These are phyloP conservation scores for Paraurostyla sp. DNA, from an alignment of 73 alveolate genomes.

Conservation along the genomic window DNA sequence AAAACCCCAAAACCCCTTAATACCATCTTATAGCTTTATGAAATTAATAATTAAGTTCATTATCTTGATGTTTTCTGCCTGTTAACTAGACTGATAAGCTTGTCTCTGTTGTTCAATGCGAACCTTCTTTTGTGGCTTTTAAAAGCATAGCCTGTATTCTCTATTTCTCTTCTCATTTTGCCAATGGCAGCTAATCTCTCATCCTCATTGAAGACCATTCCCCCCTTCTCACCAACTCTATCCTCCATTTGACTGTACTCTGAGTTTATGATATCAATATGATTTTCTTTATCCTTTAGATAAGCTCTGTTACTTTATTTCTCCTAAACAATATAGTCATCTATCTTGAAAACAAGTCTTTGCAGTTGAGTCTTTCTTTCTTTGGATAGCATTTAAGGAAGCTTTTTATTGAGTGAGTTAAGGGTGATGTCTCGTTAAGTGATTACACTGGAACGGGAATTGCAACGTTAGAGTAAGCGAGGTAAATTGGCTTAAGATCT, in stretches of 20 bases:
- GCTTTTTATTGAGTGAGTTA: slow-evolving; percentile 16
- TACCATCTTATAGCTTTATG: no score
- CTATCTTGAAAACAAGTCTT: slow-evolving; percentile 29
- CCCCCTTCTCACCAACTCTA: not conserved
- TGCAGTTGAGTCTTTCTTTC: not conserved
- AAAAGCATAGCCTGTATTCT: slow-evolving; percentile 36
- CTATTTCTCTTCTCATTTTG: slow-evolving; percentile 13
- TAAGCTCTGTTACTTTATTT: not conserved
- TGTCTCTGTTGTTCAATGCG: not conserved
- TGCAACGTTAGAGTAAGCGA: no score
- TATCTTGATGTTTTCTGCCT: not conserved
- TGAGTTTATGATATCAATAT: not conserved
- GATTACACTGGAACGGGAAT: no score
- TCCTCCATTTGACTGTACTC: not conserved
- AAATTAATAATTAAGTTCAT: no score
- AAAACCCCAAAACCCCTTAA: no score
- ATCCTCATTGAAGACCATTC: not conserved
- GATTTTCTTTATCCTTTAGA: slow-evolving; percentile 5
- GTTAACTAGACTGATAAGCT: not conserved
- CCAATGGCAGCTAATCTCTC: slow-evolving; percentile 30
- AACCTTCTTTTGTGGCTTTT: slow-evolving; percentile 33
- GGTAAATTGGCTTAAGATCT: no score
- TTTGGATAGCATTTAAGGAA: not conserved
- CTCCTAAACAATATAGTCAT: not conserved
- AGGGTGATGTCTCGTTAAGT: not conserved